Evolutionary conservation across 2,329 filamentous ascomycete genomes (phyloP), one percentile per base, ranked within the genome.

Genomic region (Fusarium bactridioides): DNA sequence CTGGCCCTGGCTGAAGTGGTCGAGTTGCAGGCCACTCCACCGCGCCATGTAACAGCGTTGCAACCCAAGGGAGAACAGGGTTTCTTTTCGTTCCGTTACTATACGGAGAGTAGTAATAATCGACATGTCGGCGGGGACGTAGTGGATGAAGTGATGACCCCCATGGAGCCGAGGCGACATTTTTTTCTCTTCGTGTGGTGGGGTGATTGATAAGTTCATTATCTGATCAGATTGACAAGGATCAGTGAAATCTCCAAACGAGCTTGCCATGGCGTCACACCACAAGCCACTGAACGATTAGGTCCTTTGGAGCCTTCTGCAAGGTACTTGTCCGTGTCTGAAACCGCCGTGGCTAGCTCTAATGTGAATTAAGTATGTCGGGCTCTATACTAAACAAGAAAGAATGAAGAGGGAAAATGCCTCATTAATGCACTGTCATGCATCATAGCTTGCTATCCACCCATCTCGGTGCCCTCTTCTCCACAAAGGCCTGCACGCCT

Each of bases 401-500:
- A 60, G 2, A 23, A 15, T 38, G 44, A 3, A 25, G 35, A 43
- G 21, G 19, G 57, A 69, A 69, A 69, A 69, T 69, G 65, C 65
- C 66, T 69, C 66, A 72, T 27, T 13, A 27, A 40, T 40, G 50
- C 33, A 37, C 38, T 38, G 38, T 37, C 23, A 54, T 55, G 50
- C 62, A 67, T 67, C 47, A 89, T 70, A 90, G 70, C 77, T 89
- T 89, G 77, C 87, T 89, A 67, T 87, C 83, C 70, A 84, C 86
- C 91, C 91, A 94, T 50, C 82, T 83, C 2, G 92, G 89, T 79
- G 87, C 86, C 77, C 91, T 86, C 84, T 90, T 93, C 84, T 93
- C 91, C 33, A 91, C 89, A 83, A 94, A 94, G 58, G 91, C 92
- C 79, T 78, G 85, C 35, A 94, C 83, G 0, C 92, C 92, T 81